Evolutionary conservation across 2,329 filamentous ascomycete species (phyloP).

Genomic region (Daldinia eschscholtzii): DNA sequence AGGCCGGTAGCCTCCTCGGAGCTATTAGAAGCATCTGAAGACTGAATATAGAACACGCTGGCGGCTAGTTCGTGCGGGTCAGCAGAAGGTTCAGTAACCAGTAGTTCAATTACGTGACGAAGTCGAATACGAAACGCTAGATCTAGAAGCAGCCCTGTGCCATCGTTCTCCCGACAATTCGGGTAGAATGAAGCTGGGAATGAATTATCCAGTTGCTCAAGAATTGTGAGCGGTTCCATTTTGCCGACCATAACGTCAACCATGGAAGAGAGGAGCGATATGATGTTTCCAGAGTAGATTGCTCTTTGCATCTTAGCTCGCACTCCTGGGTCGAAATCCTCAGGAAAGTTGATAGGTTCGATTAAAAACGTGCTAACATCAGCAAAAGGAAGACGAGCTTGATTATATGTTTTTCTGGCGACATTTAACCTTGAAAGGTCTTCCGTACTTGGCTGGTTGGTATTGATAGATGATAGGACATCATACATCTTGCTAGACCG

Average conservation of each 20-base stretch:
- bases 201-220: constrained; percentile 46
- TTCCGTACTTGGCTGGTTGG: constrained; percentile 29
- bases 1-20: constrained; percentile 32
- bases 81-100: constrained; percentile 25
- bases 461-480: constrained; percentile 35
- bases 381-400: constrained; percentile 42
- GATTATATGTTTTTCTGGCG: constrained; percentile 34
- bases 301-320: constrained; percentile 34
- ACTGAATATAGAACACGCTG: constrained; percentile 46
- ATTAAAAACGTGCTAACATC: constrained; percentile 38
- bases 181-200: constrained; percentile 43
- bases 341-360: constrained; percentile 34
- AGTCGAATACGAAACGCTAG: constrained; percentile 48
- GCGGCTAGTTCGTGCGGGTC: constrained; percentile 42
- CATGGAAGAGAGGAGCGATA: constrained; percentile 45
- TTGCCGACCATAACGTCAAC: constrained; percentile 35
- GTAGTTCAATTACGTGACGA: constrained; percentile 38
- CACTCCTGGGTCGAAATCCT: constrained; percentile 30
- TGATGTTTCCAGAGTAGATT: constrained; percentile 45
- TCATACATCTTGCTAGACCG: constrained; percentile 44
- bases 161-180: constrained; percentile 4
- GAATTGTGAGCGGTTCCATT: constrained; percentile 23
- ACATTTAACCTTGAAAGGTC: constrained; percentile 35
- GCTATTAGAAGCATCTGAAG: constrained; percentile 5
- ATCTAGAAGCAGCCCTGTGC: constrained; percentile 27